Conservation (phyloP, 139 green algal genomes). For the Micromonas pusilla region DNA sequence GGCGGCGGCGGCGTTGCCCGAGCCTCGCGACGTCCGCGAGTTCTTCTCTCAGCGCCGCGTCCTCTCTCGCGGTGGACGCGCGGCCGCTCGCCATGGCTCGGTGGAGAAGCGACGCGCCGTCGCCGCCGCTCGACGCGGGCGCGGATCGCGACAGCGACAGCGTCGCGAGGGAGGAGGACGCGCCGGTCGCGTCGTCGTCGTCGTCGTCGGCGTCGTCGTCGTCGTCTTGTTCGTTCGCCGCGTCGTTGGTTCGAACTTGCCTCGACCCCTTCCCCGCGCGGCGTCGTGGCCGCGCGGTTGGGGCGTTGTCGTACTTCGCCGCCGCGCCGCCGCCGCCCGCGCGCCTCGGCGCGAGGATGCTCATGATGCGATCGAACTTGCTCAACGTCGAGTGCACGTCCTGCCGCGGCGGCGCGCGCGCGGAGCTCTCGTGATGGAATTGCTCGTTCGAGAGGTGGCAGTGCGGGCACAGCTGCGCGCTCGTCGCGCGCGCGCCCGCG, state of each 20-base stretch:
- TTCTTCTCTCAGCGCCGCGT: neutral
- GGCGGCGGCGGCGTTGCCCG: neutral
- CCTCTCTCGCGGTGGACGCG: neutral
- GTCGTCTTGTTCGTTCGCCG: neutral
- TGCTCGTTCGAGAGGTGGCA: neutral
- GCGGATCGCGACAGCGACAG: neutral
- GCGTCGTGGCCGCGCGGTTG: too few species aligned
- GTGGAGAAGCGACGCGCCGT: neutral
- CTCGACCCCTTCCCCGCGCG: too few species aligned
- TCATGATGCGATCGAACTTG: neutral
- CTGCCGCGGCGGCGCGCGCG: too few species aligned
- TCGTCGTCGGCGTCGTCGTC: neutral
- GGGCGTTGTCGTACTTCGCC: too few species aligned
- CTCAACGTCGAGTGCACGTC: neutral
- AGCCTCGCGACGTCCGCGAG: neutral
- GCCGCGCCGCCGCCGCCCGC: too few species aligned
- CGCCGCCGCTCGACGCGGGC: neutral
- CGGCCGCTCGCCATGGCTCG: neutral
- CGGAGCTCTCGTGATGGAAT: neutral
- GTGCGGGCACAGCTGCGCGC: neutral
- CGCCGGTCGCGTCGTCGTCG: neutral
- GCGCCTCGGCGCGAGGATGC: neutral
- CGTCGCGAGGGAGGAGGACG: neutral
- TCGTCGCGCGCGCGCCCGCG: too few species aligned
- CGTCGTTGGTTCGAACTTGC: neutral